These are phyloP conservation scores for Venturia carpophila DNA, from an alignment of 2,329 filamentous ascomycete genomes.

Conservation along the genomic window DNA sequence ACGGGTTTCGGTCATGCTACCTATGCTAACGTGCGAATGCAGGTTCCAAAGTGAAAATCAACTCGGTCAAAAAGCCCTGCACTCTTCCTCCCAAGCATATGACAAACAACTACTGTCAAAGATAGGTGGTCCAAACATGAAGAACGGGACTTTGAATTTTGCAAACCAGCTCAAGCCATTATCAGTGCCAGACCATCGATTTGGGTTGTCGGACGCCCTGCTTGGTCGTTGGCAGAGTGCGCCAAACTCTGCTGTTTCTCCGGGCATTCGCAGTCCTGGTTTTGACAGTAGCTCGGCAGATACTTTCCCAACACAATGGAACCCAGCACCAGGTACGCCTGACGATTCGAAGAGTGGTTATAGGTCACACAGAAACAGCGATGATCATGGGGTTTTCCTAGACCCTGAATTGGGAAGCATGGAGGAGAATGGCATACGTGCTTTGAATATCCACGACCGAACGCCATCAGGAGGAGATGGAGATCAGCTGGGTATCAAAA, in stretches of 20 bases:
- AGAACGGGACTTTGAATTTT: slow-evolving; percentile 36
- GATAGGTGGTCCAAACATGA: slow-evolving; percentile 52
- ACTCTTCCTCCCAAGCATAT: slow-evolving; percentile 53
- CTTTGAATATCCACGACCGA: slow-evolving; percentile 48
- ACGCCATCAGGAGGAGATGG: slow-evolving; percentile 40
- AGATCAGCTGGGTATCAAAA: slow-evolving; percentile 33
- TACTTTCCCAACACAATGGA: slow-evolving; percentile 36
- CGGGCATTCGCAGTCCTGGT: slow-evolving; percentile 37
- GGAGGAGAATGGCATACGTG: slow-evolving; percentile 46
- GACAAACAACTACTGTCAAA: slow-evolving; percentile 55
- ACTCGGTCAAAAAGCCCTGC: slow-evolving; percentile 49
- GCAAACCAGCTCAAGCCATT: slow-evolving; percentile 35
- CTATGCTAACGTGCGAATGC: slow-evolving; percentile 17
- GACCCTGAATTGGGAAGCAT: slow-evolving; percentile 41
- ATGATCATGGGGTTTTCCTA: slow-evolving; percentile 52
- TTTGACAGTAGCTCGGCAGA: slow-evolving; percentile 30
- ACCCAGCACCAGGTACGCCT: slow-evolving; percentile 36
- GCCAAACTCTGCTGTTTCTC: slow-evolving; percentile 36
- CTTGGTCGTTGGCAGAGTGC: slow-evolving; percentile 33
- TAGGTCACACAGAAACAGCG: slow-evolving; percentile 52
- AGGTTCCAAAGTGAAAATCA: slow-evolving; percentile 54
- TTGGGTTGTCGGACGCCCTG: slow-evolving; percentile 34
- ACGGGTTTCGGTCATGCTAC: neutral
- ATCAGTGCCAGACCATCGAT: slow-evolving; percentile 37
- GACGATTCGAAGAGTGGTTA: slow-evolving; percentile 39